Evolutionary conservation across 495 filamentous ascomycete genomes (phyloP).

Genomic region (Talaromyces trachyspermus): DNA sequence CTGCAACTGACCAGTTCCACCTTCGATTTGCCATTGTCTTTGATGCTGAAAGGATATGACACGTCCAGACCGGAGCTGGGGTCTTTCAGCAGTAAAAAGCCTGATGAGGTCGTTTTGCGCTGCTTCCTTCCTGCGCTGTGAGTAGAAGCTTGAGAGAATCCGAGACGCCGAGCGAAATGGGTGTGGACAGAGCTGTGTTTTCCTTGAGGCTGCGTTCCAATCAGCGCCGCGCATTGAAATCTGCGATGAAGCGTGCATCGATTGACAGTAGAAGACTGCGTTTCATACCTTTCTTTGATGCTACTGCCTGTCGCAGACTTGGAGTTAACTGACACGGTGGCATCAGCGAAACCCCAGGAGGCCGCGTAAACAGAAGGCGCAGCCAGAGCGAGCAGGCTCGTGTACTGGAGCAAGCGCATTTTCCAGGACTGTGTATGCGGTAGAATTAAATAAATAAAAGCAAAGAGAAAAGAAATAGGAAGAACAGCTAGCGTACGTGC

Average conservation of each 20-base stretch:
- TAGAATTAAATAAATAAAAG: not conserved
- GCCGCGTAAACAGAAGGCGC: constrained; percentile 52
- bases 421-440: constrained; percentile 10
- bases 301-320: constrained; percentile 48
- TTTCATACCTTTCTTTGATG: constrained; percentile 4
- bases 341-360: constrained; percentile 82
- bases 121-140: constrained; percentile 70
- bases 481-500: no score
- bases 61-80: constrained; percentile 69
- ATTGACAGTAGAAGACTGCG: not conserved
- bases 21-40: constrained; percentile 78
- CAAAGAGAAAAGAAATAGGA: constrained; percentile 7
- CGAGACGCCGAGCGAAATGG: constrained; percentile 55
- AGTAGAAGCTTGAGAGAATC: constrained; percentile 79
- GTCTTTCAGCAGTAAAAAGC: constrained; percentile 83
- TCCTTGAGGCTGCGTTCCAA: constrained; percentile 55
- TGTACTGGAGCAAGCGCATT: constrained; percentile 38
- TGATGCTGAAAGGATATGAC: constrained; percentile 79
- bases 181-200: constrained; percentile 53
- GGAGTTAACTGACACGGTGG: constrained; percentile 64
- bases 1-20: constrained; percentile 77
- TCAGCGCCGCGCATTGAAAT: no score
- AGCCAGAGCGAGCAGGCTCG: constrained; percentile 33
- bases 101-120: constrained; percentile 80
- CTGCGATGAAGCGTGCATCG: no score